Conservation (phyloP, 1,139 yeast species). For the Magnusiomyces sp. region DNA sequence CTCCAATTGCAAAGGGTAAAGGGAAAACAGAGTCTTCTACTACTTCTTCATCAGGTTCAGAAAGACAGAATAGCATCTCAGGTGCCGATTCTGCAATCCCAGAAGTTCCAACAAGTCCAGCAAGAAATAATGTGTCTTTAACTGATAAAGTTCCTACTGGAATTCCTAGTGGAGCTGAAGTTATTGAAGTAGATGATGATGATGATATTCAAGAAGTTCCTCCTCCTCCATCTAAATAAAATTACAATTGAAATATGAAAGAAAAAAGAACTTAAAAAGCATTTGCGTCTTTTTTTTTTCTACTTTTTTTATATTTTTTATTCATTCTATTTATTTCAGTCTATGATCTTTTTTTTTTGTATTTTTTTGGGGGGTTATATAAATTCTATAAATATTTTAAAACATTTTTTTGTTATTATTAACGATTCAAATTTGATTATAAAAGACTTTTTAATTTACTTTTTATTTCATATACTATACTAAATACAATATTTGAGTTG, state of each 20-base stretch:
- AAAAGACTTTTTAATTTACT: too few relatives aligned
- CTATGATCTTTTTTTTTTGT: not conserved
- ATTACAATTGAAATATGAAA: not conserved
- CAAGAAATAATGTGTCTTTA: not conserved
- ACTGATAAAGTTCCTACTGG: not conserved
- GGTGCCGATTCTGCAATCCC: too few relatives aligned
- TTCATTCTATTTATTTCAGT: not conserved
- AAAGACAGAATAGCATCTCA: too few relatives aligned
- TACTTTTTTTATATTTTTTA: not conserved
- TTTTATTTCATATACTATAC: too few relatives aligned
- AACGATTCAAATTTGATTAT: not conserved
- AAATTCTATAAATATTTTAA: not conserved
- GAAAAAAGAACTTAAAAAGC: not conserved
- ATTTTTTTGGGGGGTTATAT: not conserved
- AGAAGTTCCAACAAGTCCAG: not conserved
- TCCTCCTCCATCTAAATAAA: not conserved
- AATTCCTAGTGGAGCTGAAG: not conserved
- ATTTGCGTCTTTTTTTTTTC: not conserved
- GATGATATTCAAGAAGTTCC: too few relatives aligned
- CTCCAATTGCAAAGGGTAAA: too few relatives aligned
- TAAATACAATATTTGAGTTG: too few relatives aligned
- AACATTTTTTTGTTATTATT: not conserved
- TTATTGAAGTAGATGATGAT: conserved; percentile 5
- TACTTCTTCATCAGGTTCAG: too few relatives aligned
- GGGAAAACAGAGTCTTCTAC: too few relatives aligned